Base-by-base conservation (phyloP, 805 yeast genomes). In the Wickerhamomyces ciferrii region DNA sequence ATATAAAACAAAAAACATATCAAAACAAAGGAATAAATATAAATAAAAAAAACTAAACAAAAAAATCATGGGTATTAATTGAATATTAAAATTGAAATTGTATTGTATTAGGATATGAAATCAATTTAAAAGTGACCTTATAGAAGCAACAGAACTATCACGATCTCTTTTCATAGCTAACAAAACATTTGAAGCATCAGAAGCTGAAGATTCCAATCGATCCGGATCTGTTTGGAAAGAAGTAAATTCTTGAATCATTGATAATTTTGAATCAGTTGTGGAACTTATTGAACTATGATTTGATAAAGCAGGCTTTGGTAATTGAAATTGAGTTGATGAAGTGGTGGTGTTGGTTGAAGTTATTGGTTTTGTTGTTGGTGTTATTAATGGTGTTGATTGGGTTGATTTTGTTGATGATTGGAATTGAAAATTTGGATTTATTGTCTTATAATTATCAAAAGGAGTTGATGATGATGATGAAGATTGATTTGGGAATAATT, bases 111-210 rank as follows among this genome's bases (percentile, higher is more conserved):
- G n/a, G n/a, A n/a, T n/a, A n/a, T n/a, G n/a, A n/a, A n/a, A n/a
- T 31, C 10, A 58, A 29, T 59, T 59, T 43, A 59, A 43, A 19
- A 59, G 36, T 1, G 63, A 58, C 17, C 49, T 49, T 14, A 59
- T 59, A 2, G 57, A 54, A 15, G 61, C 44, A 1, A 58, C 46
- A 9, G 46, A 21, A 7, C 42, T 48, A 44, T 53, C 61, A 29
- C 42, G 48, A 44, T 53, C 61, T 32, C 50, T 51, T 44, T 52
- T 57, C 55, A 59, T 48, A 7, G 52, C 36, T 18, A 59, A 20
- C 27, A 59, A 41, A 0, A 54, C 59, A n/a, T 48, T 44, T 1
- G 56, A 49, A 2, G 61, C 52, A 15, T 31, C 18, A 15, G 35
- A 31, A n/a, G 35, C 18, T 27, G 36, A 47, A 17, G 10, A 42